Base-by-base conservation (phyloP, 768 basidiomycete genomes). In the Neoboletus magnificus region DNA sequence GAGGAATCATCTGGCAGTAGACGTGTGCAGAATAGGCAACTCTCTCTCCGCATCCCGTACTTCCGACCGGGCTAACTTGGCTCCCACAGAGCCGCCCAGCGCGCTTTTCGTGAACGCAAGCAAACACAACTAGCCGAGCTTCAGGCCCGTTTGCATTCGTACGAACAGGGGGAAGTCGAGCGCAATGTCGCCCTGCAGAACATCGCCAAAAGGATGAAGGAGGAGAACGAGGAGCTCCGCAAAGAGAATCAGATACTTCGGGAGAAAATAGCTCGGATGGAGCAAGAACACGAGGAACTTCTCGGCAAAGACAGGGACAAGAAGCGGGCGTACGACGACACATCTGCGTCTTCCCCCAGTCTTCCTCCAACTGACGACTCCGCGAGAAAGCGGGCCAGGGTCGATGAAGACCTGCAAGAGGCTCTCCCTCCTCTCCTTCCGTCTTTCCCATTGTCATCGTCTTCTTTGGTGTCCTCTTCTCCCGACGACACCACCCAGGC, bases 131-230 rank as follows among this genome's bases (percentile, higher is more conserved):
- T 94, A 35, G 85, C 89, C 10, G 91, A 93, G 59, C 80, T 94
- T 35, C 91, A 94, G 72, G 87, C 91, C 48, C 88, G 91, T 45
- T 77, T 94, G 48, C 85, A 89, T 58, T 82, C 82, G 20, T 93
- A 92, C 63, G 91, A 94, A 68, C 89, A 91, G 67, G 92, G 92
- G n/a, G 91, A 93, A 67, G 84, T 92, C 27, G 89, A 93, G 68
- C 84, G 90, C 53, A 92, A 89, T 65, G 83, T 93, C 48, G 89
- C 89, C 44, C 76, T 94, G 22, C 92, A 93, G 71, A 84, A 79
- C 50, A 82, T 91, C 51, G 90, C 89, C 15, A 92, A 91, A 72
- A 82, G 84, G 32, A 79, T 90, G 54, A 93, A 93, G 72, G 90
- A 91, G 61, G 92, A 94, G 68, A 94, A 94, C 60, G 88, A 91